Base-by-base conservation (phyloP, 2,329 filamentous ascomycete species). In the Trichoderma harzianum region DNA sequence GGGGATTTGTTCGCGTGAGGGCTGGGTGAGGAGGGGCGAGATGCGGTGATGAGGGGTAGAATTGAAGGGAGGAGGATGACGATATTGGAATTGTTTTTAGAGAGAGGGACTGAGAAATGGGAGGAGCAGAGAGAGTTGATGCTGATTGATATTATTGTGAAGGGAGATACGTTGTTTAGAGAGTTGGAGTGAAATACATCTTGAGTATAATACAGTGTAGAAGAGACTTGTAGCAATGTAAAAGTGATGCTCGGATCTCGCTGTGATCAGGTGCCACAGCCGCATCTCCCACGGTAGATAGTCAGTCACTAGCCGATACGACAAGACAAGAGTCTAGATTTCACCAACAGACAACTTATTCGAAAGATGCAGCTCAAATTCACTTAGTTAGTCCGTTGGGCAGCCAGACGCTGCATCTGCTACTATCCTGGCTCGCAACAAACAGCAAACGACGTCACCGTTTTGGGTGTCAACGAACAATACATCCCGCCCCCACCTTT, bases 1-100 rank as follows among this genome's bases (percentile, higher is more conserved):
- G 58, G 57, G 67, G 57, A 70, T 70, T 70, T 55, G 67, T 24
- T 63, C 28, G 67, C 3, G 51, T 10, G 55, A 51, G 43, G 36
- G 61, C 36, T 3, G 12, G 7, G 14, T 14, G 36, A 32, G 65
- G 26, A 36, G 34, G 26, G 34, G 39, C 16, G 39, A 43, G 3
- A 60, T 28, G 39, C 26, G 34, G 60, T 12, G 39, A 64, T 36
- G 63, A 66, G 63, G 63, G 63, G 63, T 66, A 55, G n/a, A 0
- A 21, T 51, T n/a, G 32, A 36, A 7, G 60, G n/a, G 34, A n/a
- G 14, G 43, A 32, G 21, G 47, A 28, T 55, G 63, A 55, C 47
- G 63, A 55, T 65, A 12, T 7, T 58, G 7, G 5, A 28, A 3
- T 30, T 16, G n/a, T 14, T 21, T 51, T 21, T 6, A 11, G 14